Base-by-base conservation (phyloP, 169 alveolate genomes). In the Besnoitia besnoiti region DNA sequence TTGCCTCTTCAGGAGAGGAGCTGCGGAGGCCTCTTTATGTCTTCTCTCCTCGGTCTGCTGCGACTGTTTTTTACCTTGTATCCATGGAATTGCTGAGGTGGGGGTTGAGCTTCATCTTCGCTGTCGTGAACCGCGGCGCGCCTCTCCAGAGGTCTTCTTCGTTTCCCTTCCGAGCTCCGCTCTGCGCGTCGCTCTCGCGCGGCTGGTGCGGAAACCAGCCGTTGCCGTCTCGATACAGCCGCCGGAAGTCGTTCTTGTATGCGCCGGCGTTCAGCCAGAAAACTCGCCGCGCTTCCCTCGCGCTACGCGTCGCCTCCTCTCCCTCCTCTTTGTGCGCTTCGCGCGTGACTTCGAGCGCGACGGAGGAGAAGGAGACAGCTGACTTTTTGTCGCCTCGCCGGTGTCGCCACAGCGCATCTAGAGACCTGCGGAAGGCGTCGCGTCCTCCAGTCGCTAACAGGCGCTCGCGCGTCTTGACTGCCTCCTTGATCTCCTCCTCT, bases 141-240 rank as follows among this genome's bases (percentile, higher is more conserved):
- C 87, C 12, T 16, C n/a, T 19, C 50, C 33, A 21, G 87, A 1
- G 8, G 49, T 39, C 85, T n/a, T 3, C 49, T 14, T 8, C 85
- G 55, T 39, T 27, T 39, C 30, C 30, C 80, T 67, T 33, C 80
- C 40, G 12, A 10, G 16, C 39, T n/a, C 33, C 80, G 44, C 40
- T 67, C 19, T 33, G 8, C 19, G 16, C 33, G 50, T 27, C 49
- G 47, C 50, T 40, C 51, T 39, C 33, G 85, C 55, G 46, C 85
- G 21, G 12, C 8, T 75, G 85, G 4, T 30, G 42, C 24, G 87
- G 87, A 44, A 77, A 77, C 87, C 87, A 77, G 59, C 87, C 87
- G 40, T 77, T 77, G 7, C 61, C 87, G 87, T 77, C 87, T 16
- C 87, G 49, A 42, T 77, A 77, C 61, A 77, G 59, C 10, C 87